These are phyloP conservation scores for Reticulascus tulasneorum DNA, from an alignment of 2,329 filamentous ascomycete genomes.

Conservation along the genomic window DNA sequence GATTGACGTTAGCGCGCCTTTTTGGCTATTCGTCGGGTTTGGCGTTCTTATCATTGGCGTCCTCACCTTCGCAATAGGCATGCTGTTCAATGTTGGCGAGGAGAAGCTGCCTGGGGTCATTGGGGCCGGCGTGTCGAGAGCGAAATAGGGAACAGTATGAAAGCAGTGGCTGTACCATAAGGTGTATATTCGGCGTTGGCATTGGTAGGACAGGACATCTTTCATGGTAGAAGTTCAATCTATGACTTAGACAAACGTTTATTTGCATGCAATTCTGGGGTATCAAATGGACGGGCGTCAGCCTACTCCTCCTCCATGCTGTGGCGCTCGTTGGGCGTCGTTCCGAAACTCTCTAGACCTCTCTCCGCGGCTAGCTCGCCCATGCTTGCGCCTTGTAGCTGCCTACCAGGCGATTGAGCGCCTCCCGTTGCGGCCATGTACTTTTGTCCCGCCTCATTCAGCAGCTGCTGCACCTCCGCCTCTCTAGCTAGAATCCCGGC, in stretches of 20 bases:
- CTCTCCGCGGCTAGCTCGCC: slow-evolving; percentile 29
- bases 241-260: slow-evolving; percentile 16
- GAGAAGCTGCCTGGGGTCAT: slow-evolving; percentile 91
- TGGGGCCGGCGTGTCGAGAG: slow-evolving; percentile 82
- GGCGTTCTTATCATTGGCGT: slow-evolving; percentile 65
- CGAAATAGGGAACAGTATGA: slow-evolving; percentile 44
- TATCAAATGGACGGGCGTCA: slow-evolving; percentile 14
- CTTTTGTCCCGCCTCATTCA: slow-evolving; percentile 75
- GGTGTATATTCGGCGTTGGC: slow-evolving; percentile 21
- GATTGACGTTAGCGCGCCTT: slow-evolving; percentile 81
- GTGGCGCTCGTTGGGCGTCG: slow-evolving; percentile 32
- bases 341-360: slow-evolving; percentile 44
- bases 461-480: slow-evolving; percentile 71
- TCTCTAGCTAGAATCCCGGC: slow-evolving; percentile 65
- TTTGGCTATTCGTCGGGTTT: slow-evolving; percentile 81
- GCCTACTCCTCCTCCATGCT: slow-evolving; percentile 24
- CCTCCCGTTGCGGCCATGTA: slow-evolving; percentile 42
- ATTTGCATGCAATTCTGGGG: slow-evolving; percentile 9
- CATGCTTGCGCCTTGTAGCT: slow-evolving; percentile 9
- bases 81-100: slow-evolving; percentile 80
- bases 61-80: slow-evolving; percentile 66
- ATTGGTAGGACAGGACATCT: slow-evolving; percentile 19
- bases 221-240: slow-evolving; percentile 16
- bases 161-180: slow-evolving; percentile 22
- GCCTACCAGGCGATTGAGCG: slow-evolving; percentile 13